Evolutionary conservation across 2,329 filamentous ascomycete genomes (phyloP).

Genomic region (Cordyceps cateniannulata): DNA sequence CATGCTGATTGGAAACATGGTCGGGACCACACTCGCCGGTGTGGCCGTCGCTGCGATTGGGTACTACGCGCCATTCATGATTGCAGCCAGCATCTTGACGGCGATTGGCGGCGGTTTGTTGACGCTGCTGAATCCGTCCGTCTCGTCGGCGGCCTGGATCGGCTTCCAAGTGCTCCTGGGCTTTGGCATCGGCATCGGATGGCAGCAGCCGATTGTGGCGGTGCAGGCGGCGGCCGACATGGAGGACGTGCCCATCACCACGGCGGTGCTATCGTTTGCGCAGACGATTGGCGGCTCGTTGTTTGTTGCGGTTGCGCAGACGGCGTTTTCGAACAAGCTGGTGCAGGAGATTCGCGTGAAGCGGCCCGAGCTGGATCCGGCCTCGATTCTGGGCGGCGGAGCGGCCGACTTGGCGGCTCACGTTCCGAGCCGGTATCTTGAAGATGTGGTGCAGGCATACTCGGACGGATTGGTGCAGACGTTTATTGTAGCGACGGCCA

Average conservation of each 20-base stretch:
- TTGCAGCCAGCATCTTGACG: constrained; percentile 27
- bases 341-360: neutral
- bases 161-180: constrained; percentile 38
- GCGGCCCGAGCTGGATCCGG: neutral
- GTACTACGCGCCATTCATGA: constrained; percentile 40
- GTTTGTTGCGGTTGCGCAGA: constrained; percentile 5
- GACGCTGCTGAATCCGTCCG: constrained; percentile 31
- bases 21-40: constrained; percentile 29
- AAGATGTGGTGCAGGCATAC: neutral
- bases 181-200: constrained; percentile 29
- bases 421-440: neutral
- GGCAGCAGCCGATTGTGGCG: constrained; percentile 34
- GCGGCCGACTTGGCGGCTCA: neutral
- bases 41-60: constrained; percentile 31
- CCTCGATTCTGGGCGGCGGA: neutral
- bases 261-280: constrained; percentile 32
- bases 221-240: constrained; percentile 32
- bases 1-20: constrained; percentile 30
- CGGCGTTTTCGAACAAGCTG: constrained; percentile 3
- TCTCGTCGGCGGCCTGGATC: constrained; percentile 32
- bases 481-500: neutral
- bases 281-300: neutral
- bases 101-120: constrained; percentile 35
- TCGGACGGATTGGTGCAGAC: neutral
- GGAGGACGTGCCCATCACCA: constrained; percentile 36